Evolutionary conservation across 208 protist species (phyloP).

Genomic region (Angomonas deanei): DNA sequence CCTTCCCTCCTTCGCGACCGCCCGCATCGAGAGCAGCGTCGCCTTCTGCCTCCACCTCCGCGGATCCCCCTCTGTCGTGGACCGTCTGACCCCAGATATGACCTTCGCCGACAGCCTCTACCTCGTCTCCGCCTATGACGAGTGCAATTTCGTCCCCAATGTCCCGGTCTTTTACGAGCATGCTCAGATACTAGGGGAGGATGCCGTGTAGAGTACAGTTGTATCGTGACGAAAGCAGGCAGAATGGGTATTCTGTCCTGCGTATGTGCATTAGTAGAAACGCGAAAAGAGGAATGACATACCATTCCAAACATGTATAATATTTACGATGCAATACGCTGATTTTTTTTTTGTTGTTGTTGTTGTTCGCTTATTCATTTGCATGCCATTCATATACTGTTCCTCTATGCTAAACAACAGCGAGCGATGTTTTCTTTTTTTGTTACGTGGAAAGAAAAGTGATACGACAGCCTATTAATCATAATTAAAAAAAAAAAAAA

Average conservation of each 20-base stretch:
- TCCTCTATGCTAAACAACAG: neutral
- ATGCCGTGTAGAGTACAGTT: neutral
- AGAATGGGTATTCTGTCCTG: too few relatives aligned
- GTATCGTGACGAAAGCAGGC: too few relatives aligned
- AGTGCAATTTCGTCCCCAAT: neutral
- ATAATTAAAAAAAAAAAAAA: neutral
- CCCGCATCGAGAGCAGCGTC: neutral
- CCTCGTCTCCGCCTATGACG: constrained; percentile 6
- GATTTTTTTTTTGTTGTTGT: neutral
- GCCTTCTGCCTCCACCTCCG: neutral
- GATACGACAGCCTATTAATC: neutral
- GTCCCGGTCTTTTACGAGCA: neutral
- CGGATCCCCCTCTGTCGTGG: neutral
- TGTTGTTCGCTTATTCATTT: neutral
- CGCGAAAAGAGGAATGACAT: too few relatives aligned
- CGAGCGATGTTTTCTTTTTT: constrained; percentile 2
- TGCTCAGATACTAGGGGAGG: neutral
- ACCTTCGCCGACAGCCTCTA: constrained; percentile 1
- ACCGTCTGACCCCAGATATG: neutral
- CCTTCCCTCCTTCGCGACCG: neutral
- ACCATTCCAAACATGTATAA: too few relatives aligned
- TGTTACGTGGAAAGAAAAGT: neutral
- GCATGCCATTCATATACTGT: neutral
- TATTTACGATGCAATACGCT: too few relatives aligned
- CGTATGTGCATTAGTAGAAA: too few relatives aligned